phyloP scores from a whole-genome alignment of 768 basidiomycete species.

The Suillus sp. region DNA sequence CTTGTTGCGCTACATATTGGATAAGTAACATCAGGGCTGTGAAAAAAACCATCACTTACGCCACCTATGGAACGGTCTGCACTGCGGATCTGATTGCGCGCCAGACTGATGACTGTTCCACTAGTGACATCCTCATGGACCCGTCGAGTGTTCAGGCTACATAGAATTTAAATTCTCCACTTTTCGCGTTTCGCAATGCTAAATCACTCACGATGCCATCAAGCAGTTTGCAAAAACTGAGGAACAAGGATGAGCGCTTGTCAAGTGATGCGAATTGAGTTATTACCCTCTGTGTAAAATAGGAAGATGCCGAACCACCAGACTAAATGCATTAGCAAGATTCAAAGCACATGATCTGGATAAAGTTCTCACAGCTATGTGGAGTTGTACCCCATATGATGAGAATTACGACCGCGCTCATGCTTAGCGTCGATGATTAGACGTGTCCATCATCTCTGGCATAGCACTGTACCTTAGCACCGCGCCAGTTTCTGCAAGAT shows the following conservation, averaged over 20 bases:
- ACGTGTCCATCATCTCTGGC: background rate
- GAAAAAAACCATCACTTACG: background rate
- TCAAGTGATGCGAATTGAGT: background rate
- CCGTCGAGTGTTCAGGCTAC: conserved; percentile 1
- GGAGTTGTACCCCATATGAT: background rate
- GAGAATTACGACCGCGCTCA: conserved; percentile 3
- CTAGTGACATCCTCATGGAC: background rate
- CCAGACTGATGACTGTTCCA: background rate
- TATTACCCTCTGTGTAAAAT: background rate
- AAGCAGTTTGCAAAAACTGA: conserved; percentile 1
- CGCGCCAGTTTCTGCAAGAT: background rate
- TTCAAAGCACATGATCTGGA: background rate
- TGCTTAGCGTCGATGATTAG: background rate
- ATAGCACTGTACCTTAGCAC: background rate
- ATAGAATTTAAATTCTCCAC: background rate
- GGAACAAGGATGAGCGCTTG: background rate
- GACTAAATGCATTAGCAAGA: background rate
- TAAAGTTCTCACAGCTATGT: conserved; percentile 1
- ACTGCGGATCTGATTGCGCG: background rate
- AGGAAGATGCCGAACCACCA: conserved; percentile 7
- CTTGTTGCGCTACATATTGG: background rate
- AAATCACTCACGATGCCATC: background rate
- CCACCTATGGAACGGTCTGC: background rate
- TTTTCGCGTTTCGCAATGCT: background rate
- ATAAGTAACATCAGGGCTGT: background rate